Percentiles rank a stretch among this genome's conserved stretches.
Evolutionary conservation across 257 asterid species (phyloP).

Genomic region (Leonotis leonurus): DNA sequence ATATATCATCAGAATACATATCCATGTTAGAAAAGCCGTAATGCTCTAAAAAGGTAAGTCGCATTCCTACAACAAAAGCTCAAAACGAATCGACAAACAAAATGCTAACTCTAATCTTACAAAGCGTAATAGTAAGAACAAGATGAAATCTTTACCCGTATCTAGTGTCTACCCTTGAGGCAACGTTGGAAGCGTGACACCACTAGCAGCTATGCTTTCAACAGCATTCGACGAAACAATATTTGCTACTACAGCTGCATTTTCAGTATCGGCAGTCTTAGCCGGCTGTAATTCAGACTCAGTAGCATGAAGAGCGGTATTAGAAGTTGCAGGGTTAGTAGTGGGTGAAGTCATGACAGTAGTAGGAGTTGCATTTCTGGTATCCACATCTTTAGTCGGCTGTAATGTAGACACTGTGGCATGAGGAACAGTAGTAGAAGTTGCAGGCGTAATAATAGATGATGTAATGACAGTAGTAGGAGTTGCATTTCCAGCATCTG

Average conservation of each 20-base stretch:
- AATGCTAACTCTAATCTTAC: neutral
- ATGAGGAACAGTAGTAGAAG: neutral
- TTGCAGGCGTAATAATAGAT: neutral
- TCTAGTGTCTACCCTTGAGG: slow-evolving; percentile 15
- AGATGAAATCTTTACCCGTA: neutral
- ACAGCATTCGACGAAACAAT: neutral
- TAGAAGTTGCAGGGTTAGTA: neutral
- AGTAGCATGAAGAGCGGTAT: neutral
- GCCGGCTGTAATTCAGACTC: neutral
- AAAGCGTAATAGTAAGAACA: neutral
- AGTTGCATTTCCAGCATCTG: slow-evolving; percentile 10
- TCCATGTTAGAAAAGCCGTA: neutral
- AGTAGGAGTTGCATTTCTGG: no score
- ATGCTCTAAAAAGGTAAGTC: no score
- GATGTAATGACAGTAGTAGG: no score
- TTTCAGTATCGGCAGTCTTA: slow-evolving; percentile 5
- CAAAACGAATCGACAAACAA: neutral
- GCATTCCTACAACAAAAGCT: neutral
- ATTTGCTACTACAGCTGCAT: neutral
- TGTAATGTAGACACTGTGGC: no score
- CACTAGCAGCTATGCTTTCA: neutral
- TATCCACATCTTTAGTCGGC: no score
- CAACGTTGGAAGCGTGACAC: slow-evolving; percentile 3
- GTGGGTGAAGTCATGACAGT: no score
- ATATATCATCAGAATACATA: neutral